These are phyloP conservation scores for Quercus variabilis DNA, from an alignment of 306 rosid genomes.

Conservation along the genomic window DNA sequence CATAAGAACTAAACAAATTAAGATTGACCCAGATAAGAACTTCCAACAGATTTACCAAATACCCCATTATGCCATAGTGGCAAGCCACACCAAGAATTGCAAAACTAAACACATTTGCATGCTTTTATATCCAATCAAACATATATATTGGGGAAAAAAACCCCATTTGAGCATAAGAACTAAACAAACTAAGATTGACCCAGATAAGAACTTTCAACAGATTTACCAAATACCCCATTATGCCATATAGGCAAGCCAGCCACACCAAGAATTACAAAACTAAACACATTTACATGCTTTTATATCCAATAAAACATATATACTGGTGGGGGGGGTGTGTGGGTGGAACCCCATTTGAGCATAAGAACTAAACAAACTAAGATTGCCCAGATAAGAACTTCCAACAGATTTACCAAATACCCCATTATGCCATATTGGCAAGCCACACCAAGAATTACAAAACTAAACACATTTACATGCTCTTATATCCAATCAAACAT, in stretches of 20 bases:
- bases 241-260: neutral
- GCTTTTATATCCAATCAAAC: neutral
- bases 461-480: no score
- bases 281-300: neutral
- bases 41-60: neutral
- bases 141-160: neutral
- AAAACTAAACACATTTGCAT: neutral
- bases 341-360: no score
- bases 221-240: neutral
- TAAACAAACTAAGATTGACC: neutral
- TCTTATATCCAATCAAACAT: no score
- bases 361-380: no score
- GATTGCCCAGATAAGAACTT: no score
- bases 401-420: no score
- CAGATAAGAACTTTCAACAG: neutral
- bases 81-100: neutral
- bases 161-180: neutral
- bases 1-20: neutral
- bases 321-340: no score
- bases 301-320: neutral
- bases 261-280: neutral
- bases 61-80: no score
- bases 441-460: no score
- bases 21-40: constrained; percentile 5
- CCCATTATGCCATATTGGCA: no score